Evolutionary conservation across 2,329 filamentous ascomycete species (phyloP), one percentile per base, ranked within the genome.

Genomic region (Trichophyton rubrum): DNA sequence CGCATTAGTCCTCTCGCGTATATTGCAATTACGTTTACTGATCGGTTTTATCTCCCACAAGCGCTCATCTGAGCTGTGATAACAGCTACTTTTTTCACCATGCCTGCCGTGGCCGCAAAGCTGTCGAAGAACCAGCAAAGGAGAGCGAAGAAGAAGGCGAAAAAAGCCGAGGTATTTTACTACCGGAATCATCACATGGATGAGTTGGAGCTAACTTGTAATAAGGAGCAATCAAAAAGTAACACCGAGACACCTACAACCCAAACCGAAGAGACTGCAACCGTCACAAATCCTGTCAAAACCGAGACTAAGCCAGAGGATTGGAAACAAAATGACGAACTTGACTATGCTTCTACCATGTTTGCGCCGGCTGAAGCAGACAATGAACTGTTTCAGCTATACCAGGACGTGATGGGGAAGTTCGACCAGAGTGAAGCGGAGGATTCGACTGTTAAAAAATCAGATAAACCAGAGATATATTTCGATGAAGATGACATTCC

Each of bases 121-220:
- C 85, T 87, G 79, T 90, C 87, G 73, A 97, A 96, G 80, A 96
- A 96, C 76, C 90, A 95, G 76, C 86, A 91, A 79, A 84, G 90
- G 73, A 85, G 92, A 73, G 88, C 90, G 56, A 91, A 92, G 80
- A 96, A 93, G 83, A 96, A 96, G 85, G 88, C 90, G 68, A 84
- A 89, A 71, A 95, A 95, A 78, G 85, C 85, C 69, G 75, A 83
- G 66, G 77, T 82, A 72, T 77, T 72, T 53, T 22, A 30, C 33
- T 38, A 22, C 33, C 11, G 5, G 27, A 40, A 11, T n/a, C 3
- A 7, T 57, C 33, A 30, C 27, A 30, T 38, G n/a, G 27, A 47
- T 49, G 11, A 15, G 11, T 9, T 17, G 15, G 17, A 33, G 2
- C 56, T 59, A 59, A 59, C 22, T 3, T 20, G n/a, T 59, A n/a